phyloP scores from a whole-genome alignment of 306 rosid species.

The Canavalia ensiformis region DNA sequence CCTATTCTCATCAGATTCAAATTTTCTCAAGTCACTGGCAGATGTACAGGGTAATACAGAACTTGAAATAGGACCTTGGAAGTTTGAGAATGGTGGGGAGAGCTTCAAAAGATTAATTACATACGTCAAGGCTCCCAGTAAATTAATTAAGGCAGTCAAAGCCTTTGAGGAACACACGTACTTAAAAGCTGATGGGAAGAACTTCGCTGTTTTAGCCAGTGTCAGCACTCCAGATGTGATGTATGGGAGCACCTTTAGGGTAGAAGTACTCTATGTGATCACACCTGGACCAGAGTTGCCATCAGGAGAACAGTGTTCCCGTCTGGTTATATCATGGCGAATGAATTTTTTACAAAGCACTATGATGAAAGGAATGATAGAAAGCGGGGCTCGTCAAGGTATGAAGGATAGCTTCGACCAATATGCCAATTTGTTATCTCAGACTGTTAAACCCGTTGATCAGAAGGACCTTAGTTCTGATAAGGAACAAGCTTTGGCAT shows the following conservation, averaged over 20 bases:
- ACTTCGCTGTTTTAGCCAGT: slow-evolving; percentile 69
- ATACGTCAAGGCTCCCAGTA: slow-evolving; percentile 82
- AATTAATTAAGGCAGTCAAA: slow-evolving; percentile 81
- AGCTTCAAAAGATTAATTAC: slow-evolving; percentile 72
- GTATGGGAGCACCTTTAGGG: slow-evolving; percentile 82
- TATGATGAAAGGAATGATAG: slow-evolving; percentile 97
- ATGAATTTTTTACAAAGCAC: slow-evolving; percentile 90
- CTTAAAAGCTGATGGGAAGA: slow-evolving; percentile 90
- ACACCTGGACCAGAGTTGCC: slow-evolving; percentile 90
- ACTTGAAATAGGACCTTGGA: slow-evolving; percentile 80
- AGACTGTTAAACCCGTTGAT: slow-evolving; percentile 77
- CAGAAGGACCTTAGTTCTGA: slow-evolving; percentile 70
- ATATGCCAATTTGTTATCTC: slow-evolving; percentile 73
- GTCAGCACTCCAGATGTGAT: slow-evolving; percentile 89
- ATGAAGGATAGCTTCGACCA: slow-evolving; percentile 89
- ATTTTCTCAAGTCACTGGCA: slow-evolving; percentile 70
- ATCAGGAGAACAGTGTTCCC: slow-evolving; percentile 82
- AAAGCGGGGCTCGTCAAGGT: slow-evolving; percentile 91
- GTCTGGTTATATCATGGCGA: slow-evolving; percentile 89
- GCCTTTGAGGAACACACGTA: slow-evolving; percentile 87
- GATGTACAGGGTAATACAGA: slow-evolving; percentile 84
- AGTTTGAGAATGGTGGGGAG: slow-evolving; percentile 69
- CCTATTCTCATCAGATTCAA: slow-evolving; percentile 78
- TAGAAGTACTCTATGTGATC: slow-evolving; percentile 79
- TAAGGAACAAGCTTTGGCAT: slow-evolving; percentile 90